These are phyloP conservation scores for Tausonia pullulans DNA, from an alignment of 1,284 basidiomycete species.

Conservation along the genomic window DNA sequence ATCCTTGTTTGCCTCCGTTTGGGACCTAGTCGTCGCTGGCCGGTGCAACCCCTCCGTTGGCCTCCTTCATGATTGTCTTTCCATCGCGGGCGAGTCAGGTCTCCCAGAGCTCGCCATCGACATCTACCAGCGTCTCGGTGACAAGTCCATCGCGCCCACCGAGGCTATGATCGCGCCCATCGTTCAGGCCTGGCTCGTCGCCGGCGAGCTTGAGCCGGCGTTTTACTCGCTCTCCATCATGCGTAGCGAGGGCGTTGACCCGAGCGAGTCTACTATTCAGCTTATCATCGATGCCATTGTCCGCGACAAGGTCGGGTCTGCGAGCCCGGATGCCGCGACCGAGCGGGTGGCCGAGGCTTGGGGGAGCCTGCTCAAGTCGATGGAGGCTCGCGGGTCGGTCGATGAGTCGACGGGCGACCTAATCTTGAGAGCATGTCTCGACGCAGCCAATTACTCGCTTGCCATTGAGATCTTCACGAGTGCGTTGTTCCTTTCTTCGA, in stretches of 20 bases:
- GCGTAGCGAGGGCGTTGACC: constrained; percentile 41
- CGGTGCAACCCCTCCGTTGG: constrained; percentile 54
- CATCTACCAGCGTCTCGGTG: constrained; percentile 45
- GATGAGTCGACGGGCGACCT: constrained; percentile 9
- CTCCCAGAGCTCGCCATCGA: constrained; percentile 51
- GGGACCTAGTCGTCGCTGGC: constrained; percentile 37
- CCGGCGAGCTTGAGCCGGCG: constrained; percentile 47
- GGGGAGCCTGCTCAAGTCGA: constrained; percentile 7
- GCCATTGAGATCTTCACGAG: constrained; percentile 14
- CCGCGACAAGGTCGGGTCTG: not conserved
- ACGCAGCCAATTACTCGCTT: not conserved
- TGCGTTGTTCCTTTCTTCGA: not conserved
- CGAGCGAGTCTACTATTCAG: constrained; percentile 40
- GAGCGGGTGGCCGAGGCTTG: constrained; percentile 8
- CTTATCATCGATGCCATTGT: constrained; percentile 24
- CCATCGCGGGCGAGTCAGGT: constrained; percentile 54
- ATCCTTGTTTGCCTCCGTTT: not conserved
- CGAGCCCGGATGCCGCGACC: not conserved
- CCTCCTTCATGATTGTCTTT: constrained; percentile 49
- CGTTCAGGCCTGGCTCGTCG: constrained; percentile 50
- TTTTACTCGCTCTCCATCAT: constrained; percentile 47
- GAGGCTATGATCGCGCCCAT: constrained; percentile 61
- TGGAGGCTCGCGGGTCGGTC: constrained; percentile 1
- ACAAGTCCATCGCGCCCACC: constrained; percentile 40
- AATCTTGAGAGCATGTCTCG: constrained; percentile 8